Conservation (phyloP, 179 eudicot species). For the Pouteria campechiana region DNA sequence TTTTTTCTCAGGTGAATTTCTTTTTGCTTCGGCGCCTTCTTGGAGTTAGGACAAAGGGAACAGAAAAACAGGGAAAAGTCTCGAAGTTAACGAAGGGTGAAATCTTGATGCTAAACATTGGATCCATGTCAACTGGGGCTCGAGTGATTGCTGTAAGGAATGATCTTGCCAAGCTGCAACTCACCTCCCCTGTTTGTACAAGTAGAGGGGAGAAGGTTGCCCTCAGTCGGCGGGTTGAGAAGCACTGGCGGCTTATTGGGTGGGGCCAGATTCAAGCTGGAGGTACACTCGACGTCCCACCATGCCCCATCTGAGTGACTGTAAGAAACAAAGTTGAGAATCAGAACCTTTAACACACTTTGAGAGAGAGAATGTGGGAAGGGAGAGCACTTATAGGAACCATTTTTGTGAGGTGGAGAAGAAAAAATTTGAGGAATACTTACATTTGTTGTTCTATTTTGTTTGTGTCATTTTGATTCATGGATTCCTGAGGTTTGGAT, state of each 20-base stretch:
- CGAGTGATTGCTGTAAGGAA: constrained; percentile 78
- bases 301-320: constrained; percentile 61
- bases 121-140: constrained; percentile 96
- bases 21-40: constrained; percentile 76
- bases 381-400: constrained; percentile 14
- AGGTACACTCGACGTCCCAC: constrained; percentile 70
- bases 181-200: constrained; percentile 94
- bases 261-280: constrained; percentile 98
- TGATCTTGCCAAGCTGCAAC: constrained; percentile 76
- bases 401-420: constrained; percentile 27
- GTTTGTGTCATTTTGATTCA: too few relatives aligned
- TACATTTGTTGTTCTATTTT: too few relatives aligned
- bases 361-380: constrained; percentile 14
- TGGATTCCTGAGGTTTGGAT: too few relatives aligned
- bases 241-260: constrained; percentile 94
- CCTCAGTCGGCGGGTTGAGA: constrained; percentile 86
- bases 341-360: neutral
- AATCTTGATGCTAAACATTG: constrained; percentile 87
- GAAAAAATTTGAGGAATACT: too few relatives aligned
- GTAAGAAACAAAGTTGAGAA: neutral
- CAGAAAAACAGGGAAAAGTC: constrained; percentile 87
- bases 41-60: constrained; percentile 87
- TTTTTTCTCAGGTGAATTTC: constrained; percentile 63
- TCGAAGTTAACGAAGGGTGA: constrained; percentile 72
- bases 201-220: constrained; percentile 90